A percentile compares a stretch with the other conserved stretches of the same genome.
Evolutionary conservation across 2,329 filamentous ascomycete species (phyloP).

Genomic region (Alternaria conjuncta): DNA sequence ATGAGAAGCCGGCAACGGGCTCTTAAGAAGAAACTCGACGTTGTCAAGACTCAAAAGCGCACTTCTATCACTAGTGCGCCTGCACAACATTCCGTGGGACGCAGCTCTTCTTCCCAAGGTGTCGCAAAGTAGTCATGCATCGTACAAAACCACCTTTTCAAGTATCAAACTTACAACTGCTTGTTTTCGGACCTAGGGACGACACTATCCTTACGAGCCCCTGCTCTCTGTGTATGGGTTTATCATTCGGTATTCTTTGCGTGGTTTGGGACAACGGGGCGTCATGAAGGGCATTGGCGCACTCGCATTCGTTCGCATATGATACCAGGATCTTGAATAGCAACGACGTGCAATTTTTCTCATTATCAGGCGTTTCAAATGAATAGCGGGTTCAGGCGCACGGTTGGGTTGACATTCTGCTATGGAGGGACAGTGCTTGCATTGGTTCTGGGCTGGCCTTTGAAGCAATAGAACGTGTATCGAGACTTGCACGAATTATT

Average conservation of each 20-base stretch:
- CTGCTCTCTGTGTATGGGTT: not conserved
- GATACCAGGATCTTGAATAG: conserved; percentile 23
- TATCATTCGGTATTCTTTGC: not conserved
- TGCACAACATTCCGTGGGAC: conserved; percentile 33
- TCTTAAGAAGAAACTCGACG: conserved; percentile 55
- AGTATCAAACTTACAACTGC: not conserved
- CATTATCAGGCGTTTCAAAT: not conserved
- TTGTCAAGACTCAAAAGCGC: conserved; percentile 48
- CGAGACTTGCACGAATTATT: not conserved
- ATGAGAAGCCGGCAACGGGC: conserved; percentile 51
- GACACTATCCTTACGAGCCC: not conserved
- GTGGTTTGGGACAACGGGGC: not conserved
- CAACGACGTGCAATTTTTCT: not conserved
- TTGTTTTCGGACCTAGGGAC: conserved; percentile 1
- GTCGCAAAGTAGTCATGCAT: conserved; percentile 11
- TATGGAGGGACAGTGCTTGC: not conserved
- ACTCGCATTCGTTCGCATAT: conserved; percentile 26
- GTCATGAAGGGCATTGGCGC: not conserved
- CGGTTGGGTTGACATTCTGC: not conserved
- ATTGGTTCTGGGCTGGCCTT: not conserved
- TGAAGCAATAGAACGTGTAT: not conserved
- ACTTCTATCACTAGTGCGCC: conserved; percentile 43
- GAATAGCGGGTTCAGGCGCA: not conserved
- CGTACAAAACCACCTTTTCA: not conserved
- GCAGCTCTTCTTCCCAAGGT: conserved; percentile 42